Evolutionary conservation across 2,329 filamentous ascomycete species (phyloP).

Genomic region (Nemania abortiva): DNA sequence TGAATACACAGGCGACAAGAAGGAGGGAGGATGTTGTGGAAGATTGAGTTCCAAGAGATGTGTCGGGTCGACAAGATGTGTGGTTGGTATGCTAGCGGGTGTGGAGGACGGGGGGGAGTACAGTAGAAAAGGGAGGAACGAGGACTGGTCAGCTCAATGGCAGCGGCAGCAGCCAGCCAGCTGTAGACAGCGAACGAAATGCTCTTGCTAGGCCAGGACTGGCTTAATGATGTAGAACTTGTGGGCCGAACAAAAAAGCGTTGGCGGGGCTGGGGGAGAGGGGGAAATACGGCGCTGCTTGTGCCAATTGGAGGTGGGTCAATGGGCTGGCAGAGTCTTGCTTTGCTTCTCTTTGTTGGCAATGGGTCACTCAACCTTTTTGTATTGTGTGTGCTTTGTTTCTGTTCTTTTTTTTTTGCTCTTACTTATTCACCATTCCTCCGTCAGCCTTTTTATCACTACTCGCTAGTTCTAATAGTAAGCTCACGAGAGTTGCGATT

Average conservation of each 20-base stretch:
- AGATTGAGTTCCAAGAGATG: slow-evolving; percentile 41
- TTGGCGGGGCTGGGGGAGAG: slow-evolving; percentile 43
- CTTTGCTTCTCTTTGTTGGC: slow-evolving; percentile 32
- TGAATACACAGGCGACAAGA: slow-evolving; percentile 37
- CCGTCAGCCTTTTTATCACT: neutral
- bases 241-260: slow-evolving; percentile 49
- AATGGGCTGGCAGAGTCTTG: slow-evolving; percentile 13
- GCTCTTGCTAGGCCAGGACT: slow-evolving; percentile 34
- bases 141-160: slow-evolving; percentile 33
- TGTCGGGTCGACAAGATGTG: slow-evolving; percentile 43
- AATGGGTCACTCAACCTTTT: slow-evolving; percentile 18
- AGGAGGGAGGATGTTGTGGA: slow-evolving; percentile 50
- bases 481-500: slow-evolving; percentile 1
- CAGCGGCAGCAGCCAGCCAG: slow-evolving; percentile 37
- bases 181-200: slow-evolving; percentile 31
- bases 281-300: slow-evolving; percentile 4
- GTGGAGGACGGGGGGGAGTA: slow-evolving; percentile 42
- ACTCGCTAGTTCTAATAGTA: neutral
- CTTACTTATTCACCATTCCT: neutral
- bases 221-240: slow-evolving; percentile 43
- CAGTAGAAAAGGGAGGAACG: slow-evolving; percentile 48
- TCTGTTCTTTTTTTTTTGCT: neutral
- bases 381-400: neutral
- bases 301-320: slow-evolving; percentile 16
- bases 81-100: slow-evolving; percentile 46